These are phyloP conservation scores for Arabis hirsuta DNA, from an alignment of 345 rosid genomes.

Conservation along the genomic window DNA sequence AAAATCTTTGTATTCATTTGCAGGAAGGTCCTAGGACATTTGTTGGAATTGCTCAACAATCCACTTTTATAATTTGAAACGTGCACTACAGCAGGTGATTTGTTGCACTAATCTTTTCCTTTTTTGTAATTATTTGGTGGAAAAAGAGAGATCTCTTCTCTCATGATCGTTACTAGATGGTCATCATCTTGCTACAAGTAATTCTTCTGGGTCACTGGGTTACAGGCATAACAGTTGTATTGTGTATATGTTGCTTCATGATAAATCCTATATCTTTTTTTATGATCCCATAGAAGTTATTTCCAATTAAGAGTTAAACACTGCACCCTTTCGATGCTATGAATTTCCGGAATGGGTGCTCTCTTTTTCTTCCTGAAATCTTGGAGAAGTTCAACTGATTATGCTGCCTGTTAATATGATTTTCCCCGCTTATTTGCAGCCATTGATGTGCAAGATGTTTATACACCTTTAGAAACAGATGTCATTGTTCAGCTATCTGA, in stretches of 20 bases:
- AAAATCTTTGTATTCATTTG: constrained; percentile 25
- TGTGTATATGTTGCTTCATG: constrained; percentile 8
- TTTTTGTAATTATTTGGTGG: constrained; percentile 18
- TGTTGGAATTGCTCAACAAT: constrained; percentile 97
- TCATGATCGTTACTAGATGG: background rate
- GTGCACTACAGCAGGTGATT: constrained; percentile 88
- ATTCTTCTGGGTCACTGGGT: background rate
- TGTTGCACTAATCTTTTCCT: constrained; percentile 27
- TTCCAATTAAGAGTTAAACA: constrained; percentile 15
- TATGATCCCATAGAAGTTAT: constrained; percentile 8
- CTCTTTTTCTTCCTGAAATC: constrained; percentile 16
- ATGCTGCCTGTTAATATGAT: constrained; percentile 30
- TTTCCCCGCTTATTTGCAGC: constrained; percentile 58
- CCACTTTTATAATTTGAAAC: constrained; percentile 93
- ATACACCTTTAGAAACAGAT: constrained; percentile 88
- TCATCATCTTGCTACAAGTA: constrained; percentile 22
- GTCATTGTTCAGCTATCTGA: constrained; percentile 84
- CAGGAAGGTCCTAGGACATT: constrained; percentile 98
- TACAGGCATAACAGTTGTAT: constrained; percentile 2
- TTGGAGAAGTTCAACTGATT: constrained; percentile 60
- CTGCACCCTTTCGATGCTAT: constrained; percentile 10
- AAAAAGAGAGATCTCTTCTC: constrained; percentile 10
- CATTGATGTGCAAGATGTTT: constrained; percentile 89
- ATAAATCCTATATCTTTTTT: background rate
- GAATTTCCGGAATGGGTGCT: background rate